These are phyloP conservation scores for Rhodosporidiobolus odoratus DNA, from an alignment of 768 basidiomycete genomes.

Conservation along the genomic window DNA sequence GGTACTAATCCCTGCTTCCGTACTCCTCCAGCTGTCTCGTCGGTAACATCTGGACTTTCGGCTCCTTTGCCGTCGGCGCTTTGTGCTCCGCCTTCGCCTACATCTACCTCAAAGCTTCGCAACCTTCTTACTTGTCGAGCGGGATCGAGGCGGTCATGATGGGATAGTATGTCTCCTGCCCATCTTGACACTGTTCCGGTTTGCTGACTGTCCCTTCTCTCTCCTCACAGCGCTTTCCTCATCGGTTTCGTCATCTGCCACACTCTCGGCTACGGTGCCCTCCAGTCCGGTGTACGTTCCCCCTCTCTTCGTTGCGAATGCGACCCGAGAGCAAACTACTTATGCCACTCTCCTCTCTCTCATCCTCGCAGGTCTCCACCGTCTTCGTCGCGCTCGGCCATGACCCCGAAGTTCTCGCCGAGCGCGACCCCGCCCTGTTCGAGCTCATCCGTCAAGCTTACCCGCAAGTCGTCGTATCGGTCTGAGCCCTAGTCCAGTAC, in stretches of 20 bases:
- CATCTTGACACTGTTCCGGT: conserved; percentile 9
- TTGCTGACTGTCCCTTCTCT: conserved; percentile 4
- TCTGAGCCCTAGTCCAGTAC: conserved; percentile 3
- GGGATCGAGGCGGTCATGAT: conserved; percentile 22
- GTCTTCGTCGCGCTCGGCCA: conserved; percentile 34
- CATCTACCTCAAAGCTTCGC: conserved; percentile 18
- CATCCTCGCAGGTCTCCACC: conserved; percentile 26
- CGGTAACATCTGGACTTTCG: conserved; percentile 40
- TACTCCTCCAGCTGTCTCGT: conserved; percentile 24
- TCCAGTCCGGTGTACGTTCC: conserved; percentile 2
- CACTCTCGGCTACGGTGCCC: conserved; percentile 35
- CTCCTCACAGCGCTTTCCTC: conserved; percentile 29
- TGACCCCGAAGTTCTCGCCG: conserved; percentile 38
- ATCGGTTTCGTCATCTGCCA: conserved; percentile 42
- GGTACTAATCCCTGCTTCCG: background rate
- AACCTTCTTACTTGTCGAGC: background rate
- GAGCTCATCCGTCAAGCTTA: conserved; percentile 33
- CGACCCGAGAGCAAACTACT: background rate
- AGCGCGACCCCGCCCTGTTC: conserved; percentile 41
- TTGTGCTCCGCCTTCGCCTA: conserved; percentile 35
- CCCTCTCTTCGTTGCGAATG: background rate
- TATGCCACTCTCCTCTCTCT: background rate
- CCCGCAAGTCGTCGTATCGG: conserved; percentile 32
- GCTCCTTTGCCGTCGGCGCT: conserved; percentile 31
- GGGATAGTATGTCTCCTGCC: no score